These are phyloP conservation scores for Nicotiana obtusifolia DNA, from an alignment of 257 asterid species.

Conservation along the genomic window DNA sequence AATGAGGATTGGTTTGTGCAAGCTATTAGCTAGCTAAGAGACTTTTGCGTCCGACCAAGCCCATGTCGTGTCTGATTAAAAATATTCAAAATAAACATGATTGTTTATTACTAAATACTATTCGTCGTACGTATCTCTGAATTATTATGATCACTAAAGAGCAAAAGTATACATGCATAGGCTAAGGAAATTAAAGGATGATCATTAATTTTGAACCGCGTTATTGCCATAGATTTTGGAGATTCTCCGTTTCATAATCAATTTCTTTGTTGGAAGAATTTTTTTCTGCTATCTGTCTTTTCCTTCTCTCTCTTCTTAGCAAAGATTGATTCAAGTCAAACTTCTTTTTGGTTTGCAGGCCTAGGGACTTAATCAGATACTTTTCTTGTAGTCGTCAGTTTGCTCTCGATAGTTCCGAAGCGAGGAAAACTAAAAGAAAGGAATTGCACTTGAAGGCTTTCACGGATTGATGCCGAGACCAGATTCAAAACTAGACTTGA, in stretches of 20 bases:
- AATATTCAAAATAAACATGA: background rate
- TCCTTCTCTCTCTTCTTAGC: no score
- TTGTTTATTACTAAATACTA: background rate
- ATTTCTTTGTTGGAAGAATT: background rate
- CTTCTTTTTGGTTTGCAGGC: no score
- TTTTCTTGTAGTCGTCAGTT: no score
- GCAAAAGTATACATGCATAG: background rate
- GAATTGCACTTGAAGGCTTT: no score
- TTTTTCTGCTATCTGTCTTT: no score
- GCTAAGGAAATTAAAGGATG: background rate
- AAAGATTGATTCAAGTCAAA: no score
- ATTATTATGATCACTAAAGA: background rate
- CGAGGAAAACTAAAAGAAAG: no score
- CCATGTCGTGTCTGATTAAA: background rate
- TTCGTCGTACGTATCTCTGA: background rate
- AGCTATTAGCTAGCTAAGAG: no score
- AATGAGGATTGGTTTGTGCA: background rate
- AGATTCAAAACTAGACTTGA: no score
- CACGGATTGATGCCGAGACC: no score
- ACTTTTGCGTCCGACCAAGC: background rate
- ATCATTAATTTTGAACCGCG: background rate
- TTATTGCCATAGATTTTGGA: background rate
- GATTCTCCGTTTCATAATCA: background rate
- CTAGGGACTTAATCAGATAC: accelerated
- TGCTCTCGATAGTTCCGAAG: no score